These are phyloP conservation scores for Tritrichomonas musculus DNA, from an alignment of 208 protist species.

Conservation along the genomic window DNA sequence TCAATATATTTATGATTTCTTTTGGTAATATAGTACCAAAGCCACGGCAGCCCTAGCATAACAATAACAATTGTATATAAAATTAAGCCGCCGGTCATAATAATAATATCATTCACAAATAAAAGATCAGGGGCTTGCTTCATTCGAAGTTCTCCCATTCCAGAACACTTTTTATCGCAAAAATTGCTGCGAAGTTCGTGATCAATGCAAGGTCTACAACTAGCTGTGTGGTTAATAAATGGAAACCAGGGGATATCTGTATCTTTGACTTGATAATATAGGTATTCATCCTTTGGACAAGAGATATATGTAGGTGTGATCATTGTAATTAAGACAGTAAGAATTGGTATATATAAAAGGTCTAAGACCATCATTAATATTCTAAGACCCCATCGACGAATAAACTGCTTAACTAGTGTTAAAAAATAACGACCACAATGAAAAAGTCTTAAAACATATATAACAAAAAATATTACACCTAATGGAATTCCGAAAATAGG, in stretches of 20 bases:
- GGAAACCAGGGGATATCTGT: neutral
- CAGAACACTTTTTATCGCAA: neutral
- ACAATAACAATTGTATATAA: neutral
- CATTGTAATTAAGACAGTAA: neutral
- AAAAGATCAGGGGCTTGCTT: neutral
- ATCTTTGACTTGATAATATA: neutral
- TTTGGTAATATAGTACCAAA: neutral
- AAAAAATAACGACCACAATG: neutral
- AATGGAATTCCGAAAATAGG: neutral
- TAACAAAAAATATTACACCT: neutral
- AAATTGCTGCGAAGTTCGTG: no score
- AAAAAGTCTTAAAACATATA: neutral
- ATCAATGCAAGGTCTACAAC: neutral
- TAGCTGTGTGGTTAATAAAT: neutral
- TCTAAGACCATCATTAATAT: neutral
- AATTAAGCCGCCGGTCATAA: neutral
- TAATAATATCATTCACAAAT: neutral
- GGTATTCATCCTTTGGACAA: neutral
- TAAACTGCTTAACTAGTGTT: neutral
- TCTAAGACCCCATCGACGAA: neutral
- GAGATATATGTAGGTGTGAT: neutral
- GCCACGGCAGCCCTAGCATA: neutral
- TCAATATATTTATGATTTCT: neutral
- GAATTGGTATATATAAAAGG: constrained; percentile 1
- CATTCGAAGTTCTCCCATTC: neutral